phyloP scores from a whole-genome alignment of 202 grass and related monocot genomes.

The Musa balbisiana region DNA sequence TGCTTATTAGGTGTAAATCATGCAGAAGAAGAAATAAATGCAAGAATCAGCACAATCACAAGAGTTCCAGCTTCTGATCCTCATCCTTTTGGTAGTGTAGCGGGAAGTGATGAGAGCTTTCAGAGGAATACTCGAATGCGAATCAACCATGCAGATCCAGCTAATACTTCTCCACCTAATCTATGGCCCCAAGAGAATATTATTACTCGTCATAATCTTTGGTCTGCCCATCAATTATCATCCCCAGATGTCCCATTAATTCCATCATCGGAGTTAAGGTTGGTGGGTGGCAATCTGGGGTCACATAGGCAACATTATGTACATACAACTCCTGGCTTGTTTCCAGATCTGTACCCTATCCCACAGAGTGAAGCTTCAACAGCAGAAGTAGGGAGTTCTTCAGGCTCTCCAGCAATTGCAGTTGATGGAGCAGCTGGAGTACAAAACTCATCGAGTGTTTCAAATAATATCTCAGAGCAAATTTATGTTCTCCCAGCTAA shows the following conservation, averaged over 20 bases:
- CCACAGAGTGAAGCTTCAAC: constrained; percentile 1
- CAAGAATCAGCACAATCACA: not conserved
- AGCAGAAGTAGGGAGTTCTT: constrained; percentile 20
- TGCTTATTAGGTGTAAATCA: not conserved
- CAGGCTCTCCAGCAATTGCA: constrained; percentile 2
- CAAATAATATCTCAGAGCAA: not conserved
- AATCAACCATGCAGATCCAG: constrained; percentile 10
- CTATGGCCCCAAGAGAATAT: constrained; percentile 15
- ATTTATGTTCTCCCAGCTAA: constrained; percentile 1
- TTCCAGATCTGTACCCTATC: constrained; percentile 9
- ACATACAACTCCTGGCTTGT: not conserved
- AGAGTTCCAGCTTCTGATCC: not conserved
- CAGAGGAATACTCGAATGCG: constrained; percentile 21
- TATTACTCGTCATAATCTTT: constrained; percentile 4
- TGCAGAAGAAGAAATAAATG: constrained; percentile 8
- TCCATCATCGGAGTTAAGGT: constrained; percentile 7
- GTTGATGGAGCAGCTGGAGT: not conserved
- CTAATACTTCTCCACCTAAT: constrained; percentile 2
- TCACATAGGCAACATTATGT: not conserved
- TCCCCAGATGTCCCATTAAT: not conserved
- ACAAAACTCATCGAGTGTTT: not conserved
- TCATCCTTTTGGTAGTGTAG: not conserved
- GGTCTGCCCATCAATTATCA: constrained; percentile 9
- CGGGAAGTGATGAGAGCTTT: constrained; percentile 19
- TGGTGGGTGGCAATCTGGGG: not conserved